phyloP scores from a whole-genome alignment of 2,329 filamentous ascomycete species.

The Colletotrichum coccodes region DNA sequence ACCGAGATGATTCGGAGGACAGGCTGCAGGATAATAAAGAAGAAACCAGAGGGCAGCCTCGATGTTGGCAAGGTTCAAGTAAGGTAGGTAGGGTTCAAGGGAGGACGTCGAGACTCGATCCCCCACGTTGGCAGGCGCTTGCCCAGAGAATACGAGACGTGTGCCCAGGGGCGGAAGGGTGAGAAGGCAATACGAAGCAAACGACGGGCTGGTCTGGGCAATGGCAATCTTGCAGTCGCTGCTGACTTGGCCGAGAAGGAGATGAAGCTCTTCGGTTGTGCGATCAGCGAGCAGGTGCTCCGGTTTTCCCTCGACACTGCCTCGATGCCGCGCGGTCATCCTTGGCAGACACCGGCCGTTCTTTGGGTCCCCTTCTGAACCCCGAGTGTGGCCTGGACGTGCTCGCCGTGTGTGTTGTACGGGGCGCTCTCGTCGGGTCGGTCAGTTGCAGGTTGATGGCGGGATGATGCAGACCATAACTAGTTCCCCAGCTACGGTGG shows the following conservation, averaged over 20 bases:
- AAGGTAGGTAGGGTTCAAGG: too few species aligned
- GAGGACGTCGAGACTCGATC: neutral
- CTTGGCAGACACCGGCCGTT: neutral
- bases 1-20: neutral
- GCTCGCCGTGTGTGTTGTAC: neutral
- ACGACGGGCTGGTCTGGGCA: neutral
- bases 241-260: neutral
- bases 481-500: neutral
- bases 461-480: neutral
- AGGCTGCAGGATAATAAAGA: neutral
- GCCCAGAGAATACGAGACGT: conserved; percentile 27
- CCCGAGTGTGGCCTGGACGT: neutral
- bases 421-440: neutral
- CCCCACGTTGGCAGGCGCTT: neutral
- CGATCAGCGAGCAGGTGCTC: neutral
- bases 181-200: neutral
- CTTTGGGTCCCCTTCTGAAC: neutral
- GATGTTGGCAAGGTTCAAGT: neutral
- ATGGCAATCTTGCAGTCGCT: conserved; percentile 6
- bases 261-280: neutral
- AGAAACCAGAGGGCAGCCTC: neutral
- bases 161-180: neutral
- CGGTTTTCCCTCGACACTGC: conserved; percentile 10
- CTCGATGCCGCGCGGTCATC: conserved; percentile 13
- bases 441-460: conserved; percentile 15